These are phyloP conservation scores for Leccinellum luteum DNA, from an alignment of 768 basidiomycete species.

Conservation along the genomic window DNA sequence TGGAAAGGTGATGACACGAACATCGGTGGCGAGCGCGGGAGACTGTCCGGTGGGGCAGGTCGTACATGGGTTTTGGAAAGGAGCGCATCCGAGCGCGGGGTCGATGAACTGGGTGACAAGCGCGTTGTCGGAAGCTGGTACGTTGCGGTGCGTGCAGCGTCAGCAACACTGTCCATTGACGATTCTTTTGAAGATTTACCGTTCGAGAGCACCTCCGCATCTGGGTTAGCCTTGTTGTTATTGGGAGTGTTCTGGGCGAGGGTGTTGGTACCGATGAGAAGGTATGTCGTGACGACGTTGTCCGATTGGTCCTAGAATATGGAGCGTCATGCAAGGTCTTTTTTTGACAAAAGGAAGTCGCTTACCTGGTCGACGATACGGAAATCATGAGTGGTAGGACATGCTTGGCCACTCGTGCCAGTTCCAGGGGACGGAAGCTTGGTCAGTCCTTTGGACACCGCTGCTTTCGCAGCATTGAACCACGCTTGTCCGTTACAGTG, in stretches of 20 bases:
- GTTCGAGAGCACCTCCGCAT: constrained; percentile 23
- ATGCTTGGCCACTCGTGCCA: constrained; percentile 19
- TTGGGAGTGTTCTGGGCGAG: constrained; percentile 27
- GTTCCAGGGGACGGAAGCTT: constrained; percentile 22
- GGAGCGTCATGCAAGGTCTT: background rate
- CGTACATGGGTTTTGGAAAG: constrained; percentile 26
- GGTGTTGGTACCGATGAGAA: constrained; percentile 20
- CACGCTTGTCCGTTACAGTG: constrained; percentile 25
- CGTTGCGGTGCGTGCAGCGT: background rate
- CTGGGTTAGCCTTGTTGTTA: constrained; percentile 24
- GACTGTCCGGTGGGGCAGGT: constrained; percentile 20
- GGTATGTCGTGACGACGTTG: constrained; percentile 28
- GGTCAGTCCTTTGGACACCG: constrained; percentile 19
- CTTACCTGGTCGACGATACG: constrained; percentile 27
- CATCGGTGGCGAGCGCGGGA: constrained; percentile 25
- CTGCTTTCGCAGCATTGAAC: constrained; percentile 20
- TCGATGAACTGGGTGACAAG: constrained; percentile 26
- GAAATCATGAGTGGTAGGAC: constrained; percentile 28
- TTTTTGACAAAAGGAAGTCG: background rate
- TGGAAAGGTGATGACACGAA: background rate
- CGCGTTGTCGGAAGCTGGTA: constrained; percentile 26
- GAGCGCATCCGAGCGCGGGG: constrained; percentile 24
- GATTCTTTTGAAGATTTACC: constrained; percentile 7
- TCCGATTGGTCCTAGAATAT: constrained; percentile 27
- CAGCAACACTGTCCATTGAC: background rate